Conservation (phyloP, 805 yeast species). For the Ogataea philodendri region DNA sequence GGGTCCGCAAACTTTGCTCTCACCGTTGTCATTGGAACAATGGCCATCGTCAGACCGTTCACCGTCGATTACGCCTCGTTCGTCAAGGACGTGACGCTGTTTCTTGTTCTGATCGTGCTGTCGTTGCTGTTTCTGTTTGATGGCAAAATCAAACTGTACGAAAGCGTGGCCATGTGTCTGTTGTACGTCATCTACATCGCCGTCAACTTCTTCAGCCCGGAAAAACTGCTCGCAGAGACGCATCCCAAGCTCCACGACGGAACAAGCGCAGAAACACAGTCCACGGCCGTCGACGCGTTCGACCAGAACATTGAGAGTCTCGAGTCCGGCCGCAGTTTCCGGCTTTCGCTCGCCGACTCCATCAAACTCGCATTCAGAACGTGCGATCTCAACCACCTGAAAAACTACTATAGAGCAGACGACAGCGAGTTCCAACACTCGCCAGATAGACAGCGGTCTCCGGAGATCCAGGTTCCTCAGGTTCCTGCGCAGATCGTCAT, state of each 20-base stretch:
- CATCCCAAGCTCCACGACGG: constrained; percentile 1
- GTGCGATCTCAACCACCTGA: constrained; percentile 20
- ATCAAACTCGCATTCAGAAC: constrained; percentile 27
- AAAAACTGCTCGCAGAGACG: constrained; percentile 26
- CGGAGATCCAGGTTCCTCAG: too few species aligned
- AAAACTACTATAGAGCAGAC: constrained; percentile 7
- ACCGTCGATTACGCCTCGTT: constrained; percentile 52
- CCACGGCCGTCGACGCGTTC: constrained; percentile 18
- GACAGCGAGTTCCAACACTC: not conserved
- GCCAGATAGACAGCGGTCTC: too few species aligned
- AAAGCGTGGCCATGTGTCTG: constrained; percentile 55
- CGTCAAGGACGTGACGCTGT: constrained; percentile 59
- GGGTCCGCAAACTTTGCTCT: constrained; percentile 55
- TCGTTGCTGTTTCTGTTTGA: constrained; percentile 53
- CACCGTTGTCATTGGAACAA: constrained; percentile 50
- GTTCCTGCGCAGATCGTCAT: constrained; percentile 15
- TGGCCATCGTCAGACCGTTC: constrained; percentile 45
- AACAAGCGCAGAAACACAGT: constrained; percentile 5
- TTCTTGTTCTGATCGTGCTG: constrained; percentile 48
- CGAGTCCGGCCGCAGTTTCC: constrained; percentile 27
- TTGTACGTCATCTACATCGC: constrained; percentile 60
- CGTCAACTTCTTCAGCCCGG: constrained; percentile 32
- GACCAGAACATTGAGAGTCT: constrained; percentile 28
- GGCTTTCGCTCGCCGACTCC: constrained; percentile 34
- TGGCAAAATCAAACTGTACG: constrained; percentile 52